Evolutionary conservation across 163 green algal genomes (phyloP), one percentile per base, ranked within the genome.

Genomic region (Volvox carteri): DNA sequence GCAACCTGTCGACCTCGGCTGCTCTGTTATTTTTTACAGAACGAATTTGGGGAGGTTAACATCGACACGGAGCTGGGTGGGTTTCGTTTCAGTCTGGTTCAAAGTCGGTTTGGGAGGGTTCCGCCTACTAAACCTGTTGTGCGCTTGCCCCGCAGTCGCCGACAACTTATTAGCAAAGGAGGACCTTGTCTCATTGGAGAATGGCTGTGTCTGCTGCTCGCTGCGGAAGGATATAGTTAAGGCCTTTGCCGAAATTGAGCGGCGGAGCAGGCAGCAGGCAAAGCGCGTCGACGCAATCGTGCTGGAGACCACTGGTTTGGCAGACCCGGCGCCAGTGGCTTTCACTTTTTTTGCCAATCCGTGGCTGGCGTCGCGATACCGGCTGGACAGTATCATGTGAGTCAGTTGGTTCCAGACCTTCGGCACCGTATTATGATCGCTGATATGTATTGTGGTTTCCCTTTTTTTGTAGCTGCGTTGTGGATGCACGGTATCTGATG

Each of bases 161-260:
- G 96, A 97, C 33, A 96, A 98, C 50, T 86, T 98, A 39, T 84
- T 96, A 52, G 93, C 93, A 52, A 97, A 96, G 88, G 97, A 99
- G 92, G 96, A 99, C 88, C 87, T 99, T 30, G 93, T 99, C 4
- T 95, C 93, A 2, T 93, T 99, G 85, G 96, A 98, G 89, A 99
- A 99, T 92, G 98, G 98, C 54, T 99, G 98, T 93, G 92, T 99
- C 21, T 99, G 98, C 95, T 99, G 98, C 94, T 98, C 96, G 11
- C 95, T 99, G 44, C 94, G 97, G 30, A 97, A 97, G 77, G 97
- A 99, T 93, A 96, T 99, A 30, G 92, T 99, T 6, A 93, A 96
- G 41, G 97, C 96, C 30, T 95, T 99, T 33, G 90, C 93, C 21
- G 90, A 96, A 87, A 96, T 99, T 91, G 93, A 97, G 78, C 75